These are phyloP conservation scores for Chaetomium sp. DNA, from an alignment of 2,329 filamentous ascomycete genomes.

Conservation along the genomic window DNA sequence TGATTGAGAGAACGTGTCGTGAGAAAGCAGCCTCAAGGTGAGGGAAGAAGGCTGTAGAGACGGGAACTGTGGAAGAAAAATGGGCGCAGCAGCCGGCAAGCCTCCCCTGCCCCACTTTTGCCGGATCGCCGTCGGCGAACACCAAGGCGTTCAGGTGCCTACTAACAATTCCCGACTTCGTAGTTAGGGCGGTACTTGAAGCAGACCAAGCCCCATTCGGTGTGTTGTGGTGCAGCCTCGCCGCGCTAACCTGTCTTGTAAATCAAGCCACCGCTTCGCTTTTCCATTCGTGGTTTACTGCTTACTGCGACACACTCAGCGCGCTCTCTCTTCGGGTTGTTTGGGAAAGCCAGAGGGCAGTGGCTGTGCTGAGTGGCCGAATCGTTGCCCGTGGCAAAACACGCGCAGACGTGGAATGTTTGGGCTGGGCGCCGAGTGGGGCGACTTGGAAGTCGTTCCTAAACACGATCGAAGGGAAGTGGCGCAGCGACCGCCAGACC, in stretches of 20 bases:
- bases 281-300: conserved; percentile 23
- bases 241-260: conserved; percentile 12
- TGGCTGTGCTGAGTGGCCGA: conserved; percentile 22
- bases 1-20: conserved; percentile 6
- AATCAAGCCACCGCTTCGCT: conserved; percentile 22
- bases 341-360: not conserved
- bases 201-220: conserved; percentile 8
- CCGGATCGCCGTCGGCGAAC: conserved; percentile 12
- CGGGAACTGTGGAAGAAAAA: conserved; percentile 26
- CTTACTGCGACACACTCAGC: conserved; percentile 8
- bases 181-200: conserved; percentile 8
- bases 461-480: conserved; percentile 21
- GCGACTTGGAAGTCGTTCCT: conserved; percentile 7
- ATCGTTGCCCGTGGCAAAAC: conserved; percentile 1
- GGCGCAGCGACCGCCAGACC: conserved; percentile 5
- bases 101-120: conserved; percentile 13
- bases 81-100: conserved; percentile 29
- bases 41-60: conserved; percentile 24
- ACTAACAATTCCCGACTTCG: conserved; percentile 3
- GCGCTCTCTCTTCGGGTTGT: conserved; percentile 3
- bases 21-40: conserved; percentile 25
- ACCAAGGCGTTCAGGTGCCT: conserved; percentile 13
- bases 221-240: conserved; percentile 18
- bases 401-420: not conserved
- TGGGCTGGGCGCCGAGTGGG: conserved; percentile 6